Conservation (phyloP, 495 filamentous ascomycete species). For the Hypoxylon fuscum region DNA sequence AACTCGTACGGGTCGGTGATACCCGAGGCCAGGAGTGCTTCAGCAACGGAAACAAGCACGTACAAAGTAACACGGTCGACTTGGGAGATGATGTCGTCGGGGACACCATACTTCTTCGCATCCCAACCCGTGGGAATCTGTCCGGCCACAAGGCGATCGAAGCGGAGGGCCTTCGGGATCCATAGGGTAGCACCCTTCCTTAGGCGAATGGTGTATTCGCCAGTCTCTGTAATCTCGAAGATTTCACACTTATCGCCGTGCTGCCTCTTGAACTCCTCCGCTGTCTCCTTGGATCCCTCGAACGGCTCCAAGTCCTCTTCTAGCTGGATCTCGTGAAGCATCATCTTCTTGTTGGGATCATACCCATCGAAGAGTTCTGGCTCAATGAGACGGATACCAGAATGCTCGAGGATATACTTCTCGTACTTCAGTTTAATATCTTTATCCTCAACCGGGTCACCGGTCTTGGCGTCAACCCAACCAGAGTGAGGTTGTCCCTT, state of each 20-base stretch:
- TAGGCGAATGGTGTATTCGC: constrained; percentile 91
- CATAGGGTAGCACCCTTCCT: constrained; percentile 93
- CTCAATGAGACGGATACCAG: constrained; percentile 97
- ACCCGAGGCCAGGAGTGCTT: constrained; percentile 88
- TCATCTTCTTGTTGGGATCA: constrained; percentile 97
- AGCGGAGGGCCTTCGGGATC: constrained; percentile 95
- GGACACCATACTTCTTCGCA: constrained; percentile 91
- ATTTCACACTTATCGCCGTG: constrained; percentile 98
- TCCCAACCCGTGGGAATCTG: constrained; percentile 98
- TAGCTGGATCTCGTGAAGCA: constrained; percentile 97
- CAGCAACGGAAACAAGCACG: constrained; percentile 91
- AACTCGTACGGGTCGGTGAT: constrained; percentile 99
- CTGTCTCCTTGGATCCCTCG: constrained; percentile 95
- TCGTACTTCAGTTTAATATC: constrained; percentile 97
- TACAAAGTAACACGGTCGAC: constrained; percentile 96
- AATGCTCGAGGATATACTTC: constrained; percentile 94
- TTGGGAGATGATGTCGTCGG: constrained; percentile 96
- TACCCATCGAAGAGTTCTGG: constrained; percentile 97
- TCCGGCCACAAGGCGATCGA: constrained; percentile 96
- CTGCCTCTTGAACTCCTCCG: constrained; percentile 95
- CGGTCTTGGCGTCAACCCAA: constrained; percentile 94
- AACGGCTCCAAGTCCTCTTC: constrained; percentile 97
- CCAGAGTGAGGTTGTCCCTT: constrained; percentile 97
- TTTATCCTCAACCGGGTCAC: constrained; percentile 97
- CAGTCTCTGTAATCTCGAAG: constrained; percentile 93